Evolutionary conservation across 352 stramenopile genomes (phyloP), one percentile per base, ranked within the genome.

Genomic region (Phytopythium helicoides): DNA sequence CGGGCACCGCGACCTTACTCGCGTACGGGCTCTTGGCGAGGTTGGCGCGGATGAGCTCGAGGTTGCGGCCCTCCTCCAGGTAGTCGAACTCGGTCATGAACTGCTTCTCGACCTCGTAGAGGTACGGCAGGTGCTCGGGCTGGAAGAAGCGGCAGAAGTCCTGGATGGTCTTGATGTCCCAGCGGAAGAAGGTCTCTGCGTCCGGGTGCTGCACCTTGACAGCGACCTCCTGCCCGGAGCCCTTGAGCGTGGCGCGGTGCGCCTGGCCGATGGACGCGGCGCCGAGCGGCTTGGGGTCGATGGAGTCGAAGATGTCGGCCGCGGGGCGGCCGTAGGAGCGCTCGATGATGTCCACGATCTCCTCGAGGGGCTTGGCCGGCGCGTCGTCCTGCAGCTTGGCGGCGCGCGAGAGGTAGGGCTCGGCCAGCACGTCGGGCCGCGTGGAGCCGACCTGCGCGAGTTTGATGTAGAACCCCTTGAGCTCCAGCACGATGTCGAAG

Each of bases 1-100:
- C 76, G 0, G 92, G 92, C 25, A 98, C 89, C 19, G 72, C 81
- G 50, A 95, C 85, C 42, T 73, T 68, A 1, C 55, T 62, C 0
- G 71, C 73, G 56, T 83, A 95, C 35, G 80, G 83, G 54, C 76
- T 92, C 56, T 82, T 84, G 4, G 71, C 73, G 52, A 98, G 90
- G 66, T 98, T 98, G 8, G 60, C 55, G 12, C 94, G 73, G 34
- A 98, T 88, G 22, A 70, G 84, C 6, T 74, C 73, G 12, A 98
- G 68, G 56, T 98, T 97, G 52, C 87, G 77, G 39, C 86, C 93
- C 65, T 99, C 96, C 59, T 92, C 73, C 0, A 74, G 42, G 79
- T 98, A 99, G 64, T 99, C 94, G 69, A 99, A 99, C 71, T 99
- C 96, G 19, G 91, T 98, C 87, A 98, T 94, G 64, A 98, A 99